These are phyloP conservation scores for Scytalidium sp. DNA, from an alignment of 2,329 filamentous ascomycete genomes.

Conservation along the genomic window DNA sequence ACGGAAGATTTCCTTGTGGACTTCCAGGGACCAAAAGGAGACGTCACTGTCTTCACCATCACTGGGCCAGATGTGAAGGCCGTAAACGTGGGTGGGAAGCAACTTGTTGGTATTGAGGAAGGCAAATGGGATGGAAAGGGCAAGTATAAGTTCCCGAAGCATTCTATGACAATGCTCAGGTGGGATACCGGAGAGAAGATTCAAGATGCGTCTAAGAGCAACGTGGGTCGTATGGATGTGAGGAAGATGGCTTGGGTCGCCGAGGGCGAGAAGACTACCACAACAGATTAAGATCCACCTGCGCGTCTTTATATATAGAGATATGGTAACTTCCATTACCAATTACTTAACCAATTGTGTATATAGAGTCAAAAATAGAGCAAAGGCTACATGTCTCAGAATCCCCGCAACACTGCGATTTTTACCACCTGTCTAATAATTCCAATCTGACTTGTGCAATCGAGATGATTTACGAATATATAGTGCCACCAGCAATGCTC, in stretches of 20 bases:
- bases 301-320: too few relatives aligned
- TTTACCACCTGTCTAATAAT: too few relatives aligned
- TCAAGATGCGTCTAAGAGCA: slow-evolving; percentile 17
- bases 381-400: too few relatives aligned
- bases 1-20: slow-evolving; percentile 55
- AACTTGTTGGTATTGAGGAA: slow-evolving; percentile 60
- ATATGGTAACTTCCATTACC: too few relatives aligned
- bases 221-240: slow-evolving; percentile 18
- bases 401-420: too few relatives aligned
- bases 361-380: too few relatives aligned
- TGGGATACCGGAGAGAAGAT: slow-evolving; percentile 35
- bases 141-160: slow-evolving; percentile 63
- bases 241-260: slow-evolving; percentile 23
- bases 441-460: too few relatives aligned
- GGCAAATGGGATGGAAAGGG: slow-evolving; percentile 62
- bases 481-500: too few relatives aligned
- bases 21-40: slow-evolving; percentile 52
- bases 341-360: too few relatives aligned
- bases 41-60: slow-evolving; percentile 61
- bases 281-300: too few relatives aligned
- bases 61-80: slow-evolving; percentile 53
- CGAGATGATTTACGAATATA: too few relatives aligned
- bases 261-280: background rate
- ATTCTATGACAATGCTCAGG: slow-evolving; percentile 66
- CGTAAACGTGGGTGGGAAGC: slow-evolving; percentile 59